These are phyloP conservation scores for Bothriochloa decipiens DNA, from an alignment of 176 grass and related monocot species.

Conservation along the genomic window DNA sequence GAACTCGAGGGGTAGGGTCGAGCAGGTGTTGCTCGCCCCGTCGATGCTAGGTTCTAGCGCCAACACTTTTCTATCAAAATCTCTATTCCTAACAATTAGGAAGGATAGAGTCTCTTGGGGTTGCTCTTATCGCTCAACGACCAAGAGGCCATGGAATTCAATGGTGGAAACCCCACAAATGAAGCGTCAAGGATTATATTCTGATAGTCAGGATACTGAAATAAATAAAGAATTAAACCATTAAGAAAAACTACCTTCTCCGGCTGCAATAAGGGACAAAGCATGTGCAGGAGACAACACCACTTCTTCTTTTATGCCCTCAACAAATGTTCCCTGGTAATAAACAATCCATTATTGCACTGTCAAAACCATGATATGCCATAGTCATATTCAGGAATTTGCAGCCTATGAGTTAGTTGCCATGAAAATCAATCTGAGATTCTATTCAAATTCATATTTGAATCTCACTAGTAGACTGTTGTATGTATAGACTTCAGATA, in stretches of 20 bases:
- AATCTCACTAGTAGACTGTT: background rate
- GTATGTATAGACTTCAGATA: conserved; percentile 27
- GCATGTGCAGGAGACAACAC: conserved; percentile 83
- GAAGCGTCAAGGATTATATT: conserved; percentile 13
- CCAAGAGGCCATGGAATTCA: background rate
- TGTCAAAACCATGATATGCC: background rate
- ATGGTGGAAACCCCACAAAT: background rate
- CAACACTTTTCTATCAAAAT: no score
- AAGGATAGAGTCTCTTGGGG: no score
- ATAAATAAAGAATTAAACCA: conserved; percentile 10
- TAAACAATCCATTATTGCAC: background rate
- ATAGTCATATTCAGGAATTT: background rate
- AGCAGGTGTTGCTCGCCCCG: no score
- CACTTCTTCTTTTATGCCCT: conserved; percentile 88
- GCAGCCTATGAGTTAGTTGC: background rate
- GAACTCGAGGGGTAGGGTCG: no score
- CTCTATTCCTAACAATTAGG: no score
- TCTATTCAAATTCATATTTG: conserved; percentile 14
- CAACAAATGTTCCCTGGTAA: conserved; percentile 62
- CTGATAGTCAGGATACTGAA: conserved; percentile 3
- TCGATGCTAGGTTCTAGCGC: no score
- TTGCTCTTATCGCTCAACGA: background rate
- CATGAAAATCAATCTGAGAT: background rate
- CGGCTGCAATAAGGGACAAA: conserved; percentile 82
- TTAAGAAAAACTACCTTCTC: conserved; percentile 64